A percentile compares a stretch with the other conserved stretches of the same genome.
Conservation (phyloP, 768 basidiomycete species). For the Suillus subaureus region DNA sequence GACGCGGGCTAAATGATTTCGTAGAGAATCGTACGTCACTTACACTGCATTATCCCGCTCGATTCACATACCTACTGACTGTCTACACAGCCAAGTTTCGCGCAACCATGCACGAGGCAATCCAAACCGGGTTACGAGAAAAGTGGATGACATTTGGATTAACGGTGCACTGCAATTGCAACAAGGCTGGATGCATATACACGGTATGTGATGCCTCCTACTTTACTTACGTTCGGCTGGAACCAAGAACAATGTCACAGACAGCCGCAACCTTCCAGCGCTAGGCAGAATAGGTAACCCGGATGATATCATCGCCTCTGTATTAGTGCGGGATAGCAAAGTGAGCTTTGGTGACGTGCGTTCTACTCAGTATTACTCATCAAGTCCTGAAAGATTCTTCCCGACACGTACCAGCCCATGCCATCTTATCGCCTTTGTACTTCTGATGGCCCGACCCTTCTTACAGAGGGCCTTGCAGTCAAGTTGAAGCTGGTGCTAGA, state of each 20-base stretch:
- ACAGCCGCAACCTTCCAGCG: conserved; percentile 74
- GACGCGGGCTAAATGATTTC: conserved; percentile 72
- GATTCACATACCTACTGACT: not conserved
- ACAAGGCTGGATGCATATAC: conserved; percentile 88
- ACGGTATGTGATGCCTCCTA: conserved; percentile 40
- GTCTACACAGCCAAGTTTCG: conserved; percentile 50
- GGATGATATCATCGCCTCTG: conserved; percentile 81
- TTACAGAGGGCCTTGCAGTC: conserved; percentile 66
- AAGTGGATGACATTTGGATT: conserved; percentile 64
- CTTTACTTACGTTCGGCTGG: not conserved
- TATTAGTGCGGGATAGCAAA: conserved; percentile 70
- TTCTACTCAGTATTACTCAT: conserved; percentile 2
- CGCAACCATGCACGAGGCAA: conserved; percentile 58
- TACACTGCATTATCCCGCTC: not conserved
- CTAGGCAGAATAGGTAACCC: conserved; percentile 78
- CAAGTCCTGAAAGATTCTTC: conserved; percentile 48
- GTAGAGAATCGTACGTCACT: conserved; percentile 62
- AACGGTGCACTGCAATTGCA: conserved; percentile 66
- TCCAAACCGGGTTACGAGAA: conserved; percentile 55
- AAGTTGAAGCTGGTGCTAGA: conserved; percentile 47
- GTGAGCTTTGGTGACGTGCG: conserved; percentile 33
- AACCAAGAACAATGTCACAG: conserved; percentile 36
- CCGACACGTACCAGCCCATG: conserved; percentile 83
- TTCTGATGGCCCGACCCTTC: conserved; percentile 64
- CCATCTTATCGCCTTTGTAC: conserved; percentile 83